Percentiles rank a stretch among this genome's conserved stretches.
Conservation (phyloP, 768 basidiomycete genomes). For the Cyclocybe cylindracea region DNA sequence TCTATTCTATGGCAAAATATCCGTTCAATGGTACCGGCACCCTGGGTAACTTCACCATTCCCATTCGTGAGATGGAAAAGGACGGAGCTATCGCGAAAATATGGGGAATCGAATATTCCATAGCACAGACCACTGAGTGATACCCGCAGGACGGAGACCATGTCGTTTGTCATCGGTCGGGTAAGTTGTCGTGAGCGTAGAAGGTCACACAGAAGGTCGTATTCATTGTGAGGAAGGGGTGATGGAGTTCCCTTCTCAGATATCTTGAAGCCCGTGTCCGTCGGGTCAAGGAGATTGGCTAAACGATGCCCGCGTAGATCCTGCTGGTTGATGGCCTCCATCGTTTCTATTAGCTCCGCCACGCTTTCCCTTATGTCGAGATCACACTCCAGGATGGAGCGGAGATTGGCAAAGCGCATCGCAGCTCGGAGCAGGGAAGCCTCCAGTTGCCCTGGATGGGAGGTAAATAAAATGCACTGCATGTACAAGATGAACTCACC, state of each 20-base stretch:
- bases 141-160: background rate
- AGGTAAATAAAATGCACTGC: too few species aligned
- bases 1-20: too few species aligned
- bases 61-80: background rate
- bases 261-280: background rate
- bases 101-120: background rate
- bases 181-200: too few species aligned
- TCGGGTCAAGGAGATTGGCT: constrained; percentile 4
- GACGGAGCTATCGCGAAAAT: background rate
- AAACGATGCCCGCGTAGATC: constrained; percentile 13
- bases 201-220: too few species aligned
- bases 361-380: background rate
- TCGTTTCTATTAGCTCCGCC: constrained; percentile 1
- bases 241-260: background rate
- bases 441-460: constrained; percentile 17
- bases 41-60: too few species aligned
- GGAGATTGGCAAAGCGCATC: constrained; percentile 11
- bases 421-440: constrained; percentile 10
- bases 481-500: too few species aligned
- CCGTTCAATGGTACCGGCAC: too few species aligned
- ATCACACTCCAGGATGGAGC: constrained; percentile 12
- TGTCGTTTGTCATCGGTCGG: too few species aligned
- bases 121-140: background rate
- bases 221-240: background rate
- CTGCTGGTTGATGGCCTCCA: constrained; percentile 12